Conservation (phyloP, 2,329 filamentous ascomycete species). For the Pezicula rhizophila region DNA sequence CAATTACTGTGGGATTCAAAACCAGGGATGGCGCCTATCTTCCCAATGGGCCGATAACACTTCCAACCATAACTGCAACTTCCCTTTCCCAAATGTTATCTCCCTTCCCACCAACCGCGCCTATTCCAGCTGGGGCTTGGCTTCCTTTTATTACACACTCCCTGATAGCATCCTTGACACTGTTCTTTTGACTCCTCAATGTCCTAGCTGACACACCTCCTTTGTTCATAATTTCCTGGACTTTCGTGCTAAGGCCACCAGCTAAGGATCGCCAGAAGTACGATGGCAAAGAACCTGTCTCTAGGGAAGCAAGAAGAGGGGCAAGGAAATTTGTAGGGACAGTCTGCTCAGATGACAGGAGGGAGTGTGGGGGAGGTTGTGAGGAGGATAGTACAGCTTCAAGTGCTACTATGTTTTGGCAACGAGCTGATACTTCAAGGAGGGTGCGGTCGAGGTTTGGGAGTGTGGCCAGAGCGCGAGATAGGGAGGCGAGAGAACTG, state of each 20-base stretch:
- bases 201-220: slow-evolving; percentile 82
- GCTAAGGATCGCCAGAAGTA: slow-evolving; percentile 94
- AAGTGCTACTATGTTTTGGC: slow-evolving; percentile 86
- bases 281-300: slow-evolving; percentile 79
- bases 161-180: slow-evolving; percentile 69
- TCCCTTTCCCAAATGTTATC: slow-evolving; percentile 75
- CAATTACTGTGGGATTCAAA: no score
- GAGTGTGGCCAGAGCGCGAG: slow-evolving; percentile 71
- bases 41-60: slow-evolving; percentile 49
- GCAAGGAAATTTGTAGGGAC: slow-evolving; percentile 53
- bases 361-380: slow-evolving; percentile 62
- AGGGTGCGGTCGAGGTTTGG: slow-evolving; percentile 78
- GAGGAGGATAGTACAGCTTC: slow-evolving; percentile 69
- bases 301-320: slow-evolving; percentile 69
- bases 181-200: slow-evolving; percentile 67
- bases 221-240: slow-evolving; percentile 76
- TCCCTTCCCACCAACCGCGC: slow-evolving; percentile 35
- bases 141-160: slow-evolving; percentile 79
- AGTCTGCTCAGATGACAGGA: slow-evolving; percentile 37
- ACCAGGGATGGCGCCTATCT: slow-evolving; percentile 12
- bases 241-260: slow-evolving; percentile 65
- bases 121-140: slow-evolving; percentile 55
- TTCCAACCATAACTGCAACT: slow-evolving; percentile 89
- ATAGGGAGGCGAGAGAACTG: slow-evolving; percentile 67
- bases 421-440: slow-evolving; percentile 73